Percentiles rank a stretch among this genome's conserved stretches.
Evolutionary conservation across 345 rosid genomes (phyloP).

Genomic region (Arabidopsis suecica): DNA sequence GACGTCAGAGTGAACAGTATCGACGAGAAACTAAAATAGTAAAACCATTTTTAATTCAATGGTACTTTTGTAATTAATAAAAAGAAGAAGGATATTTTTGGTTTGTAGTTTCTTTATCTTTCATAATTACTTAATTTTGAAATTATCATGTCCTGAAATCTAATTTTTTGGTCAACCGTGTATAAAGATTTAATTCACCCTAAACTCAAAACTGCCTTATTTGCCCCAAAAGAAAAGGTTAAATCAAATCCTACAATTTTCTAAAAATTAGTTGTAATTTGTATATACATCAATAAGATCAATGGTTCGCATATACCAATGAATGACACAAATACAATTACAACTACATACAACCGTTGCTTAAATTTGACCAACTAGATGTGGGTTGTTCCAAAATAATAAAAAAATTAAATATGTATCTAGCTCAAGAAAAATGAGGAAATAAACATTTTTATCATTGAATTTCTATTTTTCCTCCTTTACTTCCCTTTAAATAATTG

Average conservation of each 20-base stretch:
- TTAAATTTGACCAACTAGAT: conserved; percentile 23
- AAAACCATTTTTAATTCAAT: too few relatives aligned
- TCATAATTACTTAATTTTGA: too few relatives aligned
- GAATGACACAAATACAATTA: neutral
- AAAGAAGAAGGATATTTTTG: too few relatives aligned
- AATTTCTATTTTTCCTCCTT: neutral
- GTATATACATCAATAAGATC: neutral
- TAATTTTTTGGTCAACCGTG: too few relatives aligned
- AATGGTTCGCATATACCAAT: neutral
- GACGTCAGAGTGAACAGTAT: too few relatives aligned
- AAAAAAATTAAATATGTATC: neutral
- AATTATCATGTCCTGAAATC: too few relatives aligned
- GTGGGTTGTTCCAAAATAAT: neutral
- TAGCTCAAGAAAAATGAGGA: neutral
- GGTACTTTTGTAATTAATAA: too few relatives aligned
- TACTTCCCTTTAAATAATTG: conserved; percentile 30
- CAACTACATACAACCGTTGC: conserved; percentile 9
- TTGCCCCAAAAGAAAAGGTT: neutral
- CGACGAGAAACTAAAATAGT: too few relatives aligned
- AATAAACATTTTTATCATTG: neutral
- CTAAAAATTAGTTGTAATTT: neutral
- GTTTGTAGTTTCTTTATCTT: too few relatives aligned
- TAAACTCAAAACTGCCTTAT: neutral
- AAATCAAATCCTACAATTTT: neutral
- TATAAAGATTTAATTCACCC: too few relatives aligned